Evolutionary conservation across 1,284 basidiomycete genomes (phyloP), one percentile per base, ranked within the genome.

Genomic region (Peniophora sp.): DNA sequence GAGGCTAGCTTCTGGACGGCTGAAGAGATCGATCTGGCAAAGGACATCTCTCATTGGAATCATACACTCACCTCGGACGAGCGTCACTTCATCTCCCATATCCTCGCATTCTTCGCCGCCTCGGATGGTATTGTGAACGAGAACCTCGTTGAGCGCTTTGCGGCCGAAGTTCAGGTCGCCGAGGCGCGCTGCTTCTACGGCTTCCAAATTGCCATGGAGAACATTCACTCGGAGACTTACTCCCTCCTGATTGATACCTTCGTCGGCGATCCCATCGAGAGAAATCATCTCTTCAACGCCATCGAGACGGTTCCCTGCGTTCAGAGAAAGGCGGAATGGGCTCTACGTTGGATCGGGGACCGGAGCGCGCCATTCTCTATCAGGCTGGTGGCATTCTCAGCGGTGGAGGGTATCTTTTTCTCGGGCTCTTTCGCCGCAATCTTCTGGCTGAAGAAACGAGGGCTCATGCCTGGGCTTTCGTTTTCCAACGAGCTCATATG

Each of bases 201-300:
- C n/a, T 98, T 98, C 78, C 95, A 98, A 66, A 96, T 98, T 66
- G 97, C 97, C 95, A 98, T 97, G 90, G 96, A 98, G 69, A 94
- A 94, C 67, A 87, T 95, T 49, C 92, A 95, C 69, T 96, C 94
- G 2, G 96, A 98, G 69, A 96, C 95, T 1, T 97, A 98, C 71
- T 98, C 96, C 5, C 86, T 99, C 41, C 85, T 98, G 61, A 97
- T 99, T 67, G 93, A 99, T 71, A 93, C 95, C 9, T 97, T 97
- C 68, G 94, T 98, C 72, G 93, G 92, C 66, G 96, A 98, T 60
- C 73, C 85, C 11, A 75, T 71, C 16, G 81, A 94, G 66, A 85
- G 92, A 51, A 83, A 89, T 54, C 88, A 87, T 65, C 86, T 98
- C 39, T 98, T 98, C 65, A 85, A 95, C 56, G 95, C 95, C 25